These are phyloP conservation scores for Xylariaceae sp. DNA, from an alignment of 2,329 filamentous ascomycete genomes.

Conservation along the genomic window DNA sequence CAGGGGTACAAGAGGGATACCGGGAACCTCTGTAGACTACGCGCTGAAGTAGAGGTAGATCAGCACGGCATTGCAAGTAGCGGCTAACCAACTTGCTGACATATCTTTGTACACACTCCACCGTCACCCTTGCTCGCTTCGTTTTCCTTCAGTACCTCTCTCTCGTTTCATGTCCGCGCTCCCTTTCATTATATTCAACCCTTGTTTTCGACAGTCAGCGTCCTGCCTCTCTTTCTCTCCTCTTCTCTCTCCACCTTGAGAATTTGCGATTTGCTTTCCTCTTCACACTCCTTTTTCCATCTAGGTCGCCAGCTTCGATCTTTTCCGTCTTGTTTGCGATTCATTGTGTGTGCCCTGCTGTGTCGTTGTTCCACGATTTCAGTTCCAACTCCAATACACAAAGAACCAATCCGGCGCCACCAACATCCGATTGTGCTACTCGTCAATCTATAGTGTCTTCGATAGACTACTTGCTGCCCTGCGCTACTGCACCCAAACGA, in stretches of 20 bases:
- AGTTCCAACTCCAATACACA: slow-evolving; percentile 12
- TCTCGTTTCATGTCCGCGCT: slow-evolving; percentile 2
- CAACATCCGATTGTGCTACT: slow-evolving; percentile 12
- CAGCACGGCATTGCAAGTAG: neutral
- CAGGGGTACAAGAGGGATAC: too few relatives aligned
- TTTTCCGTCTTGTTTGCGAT: slow-evolving; percentile 11
- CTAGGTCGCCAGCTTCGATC: slow-evolving; percentile 31
- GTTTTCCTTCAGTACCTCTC: slow-evolving; percentile 11
- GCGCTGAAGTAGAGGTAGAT: too few relatives aligned
- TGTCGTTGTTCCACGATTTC: slow-evolving; percentile 22
- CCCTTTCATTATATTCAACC: slow-evolving; percentile 16
- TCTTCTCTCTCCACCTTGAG: slow-evolving; percentile 14
- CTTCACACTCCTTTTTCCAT: slow-evolving; percentile 28
- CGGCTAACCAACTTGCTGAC: neutral
- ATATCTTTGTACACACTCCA: too few relatives aligned
- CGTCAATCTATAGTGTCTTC: slow-evolving; percentile 26
- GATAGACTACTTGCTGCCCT: slow-evolving; percentile 25
- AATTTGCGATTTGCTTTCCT: slow-evolving; percentile 17
- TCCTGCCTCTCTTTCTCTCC: slow-evolving; percentile 13
- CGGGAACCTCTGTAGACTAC: too few relatives aligned
- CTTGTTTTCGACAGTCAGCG: slow-evolving; percentile 11
- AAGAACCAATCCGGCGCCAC: slow-evolving; percentile 10
- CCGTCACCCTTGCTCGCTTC: slow-evolving; percentile 12
- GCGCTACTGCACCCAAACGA: slow-evolving; percentile 12
- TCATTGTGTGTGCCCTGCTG: slow-evolving; percentile 15